Base-by-base conservation (phyloP, 208 protist species). In the Trypanosoma lewisi region DNA sequence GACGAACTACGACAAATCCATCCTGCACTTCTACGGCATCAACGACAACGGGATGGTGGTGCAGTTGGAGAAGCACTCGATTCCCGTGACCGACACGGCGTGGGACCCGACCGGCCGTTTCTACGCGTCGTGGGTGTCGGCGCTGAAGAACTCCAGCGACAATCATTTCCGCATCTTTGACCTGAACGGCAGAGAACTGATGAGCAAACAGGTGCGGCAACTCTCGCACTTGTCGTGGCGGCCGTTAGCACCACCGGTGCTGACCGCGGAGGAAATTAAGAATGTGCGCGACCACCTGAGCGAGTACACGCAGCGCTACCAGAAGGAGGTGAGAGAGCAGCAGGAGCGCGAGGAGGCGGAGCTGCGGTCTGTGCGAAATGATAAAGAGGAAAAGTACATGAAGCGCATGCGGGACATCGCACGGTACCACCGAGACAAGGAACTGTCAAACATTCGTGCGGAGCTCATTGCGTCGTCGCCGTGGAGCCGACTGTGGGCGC, bases 71-170 rank as follows among this genome's bases (percentile, higher is more conserved):
- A 84, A 79, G 57, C 61, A 91, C 54, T 77, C 72, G 30, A 61
- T 77, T 39, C 70, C 60, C 51, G 73, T 82, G 33, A 91, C 87
- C n/a, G 85, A 91, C 76, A 77, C 74, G 36, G 80, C 91, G 70
- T 96, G 90, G 90, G 87, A 96, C 72, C 90, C 90, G n/a, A 93
- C 85, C 11, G 90, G 90, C 36, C 90, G 90, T 58, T 96, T 82
- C 77, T 91, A 88, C 60, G 87, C 87, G 25, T 76, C 85, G 23
- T 96, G 85, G 85, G 78, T 91, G 30, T 90, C 90, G 0, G 77
- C 78, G 16, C 70, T 93, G 42, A 76, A 81, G 44, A 83, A 67
- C 33, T 49, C 77, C 0, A 70, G 80, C 51, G 69, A 80, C 11
- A 62, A 78, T 45, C 81, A 91, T 56, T 96, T 89, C 73, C 86